Conservation (phyloP, 345 rosid genomes). For the Linum lewisii region DNA sequence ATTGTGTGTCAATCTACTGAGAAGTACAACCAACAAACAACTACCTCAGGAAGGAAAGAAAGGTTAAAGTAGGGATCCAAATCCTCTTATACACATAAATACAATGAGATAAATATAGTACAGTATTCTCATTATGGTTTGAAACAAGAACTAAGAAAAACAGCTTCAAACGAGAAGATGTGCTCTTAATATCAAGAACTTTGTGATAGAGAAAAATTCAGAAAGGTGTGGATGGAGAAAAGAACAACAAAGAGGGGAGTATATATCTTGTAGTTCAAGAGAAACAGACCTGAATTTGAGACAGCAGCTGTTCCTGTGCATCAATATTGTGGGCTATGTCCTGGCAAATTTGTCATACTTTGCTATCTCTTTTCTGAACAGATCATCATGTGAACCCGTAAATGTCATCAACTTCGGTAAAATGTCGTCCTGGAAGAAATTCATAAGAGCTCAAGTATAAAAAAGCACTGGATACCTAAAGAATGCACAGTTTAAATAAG, state of each 20-base stretch:
- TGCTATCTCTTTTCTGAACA: slow-evolving; percentile 85
- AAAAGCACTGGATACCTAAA: not conserved
- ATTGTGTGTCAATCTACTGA: not conserved
- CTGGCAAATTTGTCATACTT: slow-evolving; percentile 81
- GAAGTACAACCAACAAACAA: not conserved
- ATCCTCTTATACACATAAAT: not conserved
- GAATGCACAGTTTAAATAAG: not conserved
- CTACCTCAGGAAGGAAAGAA: not conserved
- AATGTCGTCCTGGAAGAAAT: slow-evolving; percentile 75
- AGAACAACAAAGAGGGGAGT: not conserved
- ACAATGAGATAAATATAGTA: not conserved
- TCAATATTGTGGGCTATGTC: slow-evolving; percentile 84
- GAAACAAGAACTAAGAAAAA: not conserved
- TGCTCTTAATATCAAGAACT: not conserved
- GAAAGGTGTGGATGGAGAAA: not conserved
- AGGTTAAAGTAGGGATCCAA: not conserved
- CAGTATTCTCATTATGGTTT: not conserved
- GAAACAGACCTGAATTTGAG: slow-evolving; percentile 78
- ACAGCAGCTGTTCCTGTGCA: slow-evolving; percentile 76
- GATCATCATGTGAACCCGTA: slow-evolving; percentile 86
- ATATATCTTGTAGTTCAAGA: slow-evolving; percentile 1
- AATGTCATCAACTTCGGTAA: slow-evolving; percentile 90
- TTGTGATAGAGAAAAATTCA: no score
- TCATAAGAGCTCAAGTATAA: slow-evolving; percentile 11
- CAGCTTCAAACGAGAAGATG: not conserved